These are phyloP conservation scores for Candolleomyces aberdarensis DNA, from an alignment of 768 basidiomycete genomes.

Conservation along the genomic window DNA sequence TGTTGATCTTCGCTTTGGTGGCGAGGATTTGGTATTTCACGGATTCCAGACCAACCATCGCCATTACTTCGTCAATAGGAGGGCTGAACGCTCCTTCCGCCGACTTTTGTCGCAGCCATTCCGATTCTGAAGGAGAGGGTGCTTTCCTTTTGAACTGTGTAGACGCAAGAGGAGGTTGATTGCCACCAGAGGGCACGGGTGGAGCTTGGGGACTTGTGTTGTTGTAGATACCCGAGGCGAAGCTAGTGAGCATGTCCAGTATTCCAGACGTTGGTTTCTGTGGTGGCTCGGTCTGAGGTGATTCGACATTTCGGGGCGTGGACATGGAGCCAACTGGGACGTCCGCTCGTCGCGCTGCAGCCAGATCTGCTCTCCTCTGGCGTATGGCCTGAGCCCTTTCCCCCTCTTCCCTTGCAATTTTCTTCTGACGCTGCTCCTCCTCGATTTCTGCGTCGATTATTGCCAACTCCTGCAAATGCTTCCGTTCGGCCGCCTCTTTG, in stretches of 20 bases:
- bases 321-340: constrained; percentile 19
- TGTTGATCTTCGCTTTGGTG: constrained; percentile 59
- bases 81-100: constrained; percentile 48
- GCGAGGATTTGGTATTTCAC: constrained; percentile 60
- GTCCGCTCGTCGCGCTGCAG: constrained; percentile 33
- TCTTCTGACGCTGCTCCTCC: constrained; percentile 34
- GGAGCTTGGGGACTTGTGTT: not conserved
- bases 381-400: constrained; percentile 33
- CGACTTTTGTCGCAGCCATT: constrained; percentile 60
- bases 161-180: not conserved
- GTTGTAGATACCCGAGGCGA: not conserved
- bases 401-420: constrained; percentile 32
- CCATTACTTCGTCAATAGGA: constrained; percentile 64
- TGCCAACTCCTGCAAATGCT: constrained; percentile 39
- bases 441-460: constrained; percentile 41
- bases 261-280: not conserved
- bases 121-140: constrained; percentile 29
- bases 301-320: not conserved
- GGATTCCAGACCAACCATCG: constrained; percentile 63
- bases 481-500: constrained; percentile 42
- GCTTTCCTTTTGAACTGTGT: constrained; percentile 1
- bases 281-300: constrained; percentile 1
- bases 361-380: constrained; percentile 46
- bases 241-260: not conserved
- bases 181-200: not conserved